Percentiles rank a stretch among this genome's conserved stretches.
Evolutionary conservation across 1,284 basidiomycete genomes (phyloP).

Genomic region (Neotropicomus parvogracilis): DNA sequence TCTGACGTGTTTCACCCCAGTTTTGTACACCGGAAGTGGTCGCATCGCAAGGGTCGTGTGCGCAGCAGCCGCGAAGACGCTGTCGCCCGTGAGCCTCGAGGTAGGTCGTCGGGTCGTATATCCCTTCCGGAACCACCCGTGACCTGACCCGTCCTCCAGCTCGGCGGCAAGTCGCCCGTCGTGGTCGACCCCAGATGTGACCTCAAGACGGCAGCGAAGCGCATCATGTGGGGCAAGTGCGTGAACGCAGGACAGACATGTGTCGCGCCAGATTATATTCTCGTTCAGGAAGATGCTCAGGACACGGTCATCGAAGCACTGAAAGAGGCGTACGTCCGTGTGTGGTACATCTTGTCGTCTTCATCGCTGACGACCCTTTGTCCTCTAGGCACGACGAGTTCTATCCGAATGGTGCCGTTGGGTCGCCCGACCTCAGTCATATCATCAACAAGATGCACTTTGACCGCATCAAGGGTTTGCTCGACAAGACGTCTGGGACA

Average conservation of each 20-base stretch:
- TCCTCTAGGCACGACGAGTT: conserved; percentile 46
- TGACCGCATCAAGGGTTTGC: conserved; percentile 56
- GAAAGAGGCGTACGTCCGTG: conserved; percentile 50
- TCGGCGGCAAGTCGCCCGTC: conserved; percentile 71
- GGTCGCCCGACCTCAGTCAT: conserved; percentile 43
- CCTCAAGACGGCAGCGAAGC: conserved; percentile 53
- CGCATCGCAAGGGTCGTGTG: conserved; percentile 80
- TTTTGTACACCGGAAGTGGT: conserved; percentile 58
- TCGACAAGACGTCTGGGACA: conserved; percentile 69
- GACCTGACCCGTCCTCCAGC: conserved; percentile 25
- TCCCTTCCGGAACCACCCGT: neutral
- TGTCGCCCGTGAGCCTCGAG: conserved; percentile 84
- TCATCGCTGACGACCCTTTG: neutral
- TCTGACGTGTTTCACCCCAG: conserved; percentile 33
- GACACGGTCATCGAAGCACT: conserved; percentile 62
- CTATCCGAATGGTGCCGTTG: conserved; percentile 48
- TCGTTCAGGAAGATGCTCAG: conserved; percentile 63
- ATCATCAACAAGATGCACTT: conserved; percentile 56
- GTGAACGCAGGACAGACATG: conserved; percentile 74
- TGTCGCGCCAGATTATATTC: conserved; percentile 78
- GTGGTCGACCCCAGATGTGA: conserved; percentile 71
- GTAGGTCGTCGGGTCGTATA: conserved; percentile 32
- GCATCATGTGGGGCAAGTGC: conserved; percentile 79
- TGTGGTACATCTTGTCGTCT: neutral
- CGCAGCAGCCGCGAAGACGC: conserved; percentile 78